Percentiles rank a stretch among this genome's conserved stretches.
Evolutionary conservation across 75 land plant species (phyloP).

Genomic region (Sequoia sempervirens): DNA sequence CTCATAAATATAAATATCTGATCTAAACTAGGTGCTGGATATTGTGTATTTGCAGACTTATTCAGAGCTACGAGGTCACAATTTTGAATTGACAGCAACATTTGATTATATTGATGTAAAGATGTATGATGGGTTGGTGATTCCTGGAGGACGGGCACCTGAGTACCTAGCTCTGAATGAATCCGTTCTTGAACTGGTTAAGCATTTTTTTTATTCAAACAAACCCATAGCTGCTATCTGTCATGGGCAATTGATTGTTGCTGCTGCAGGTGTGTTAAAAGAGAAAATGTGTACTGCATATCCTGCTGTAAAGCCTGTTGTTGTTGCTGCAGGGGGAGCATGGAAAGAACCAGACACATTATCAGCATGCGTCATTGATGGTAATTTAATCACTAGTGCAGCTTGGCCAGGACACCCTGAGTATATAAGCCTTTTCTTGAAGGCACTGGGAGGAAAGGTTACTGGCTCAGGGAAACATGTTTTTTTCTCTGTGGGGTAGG

Average conservation of each 20-base stretch:
- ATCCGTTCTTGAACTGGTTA: constrained; percentile 53
- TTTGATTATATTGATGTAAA: constrained; percentile 61
- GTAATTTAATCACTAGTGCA: constrained; percentile 77
- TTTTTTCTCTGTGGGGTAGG: constrained; percentile 94
- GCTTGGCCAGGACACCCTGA: constrained; percentile 89
- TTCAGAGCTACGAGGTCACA: constrained; percentile 79
- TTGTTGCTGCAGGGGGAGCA: constrained; percentile 67
- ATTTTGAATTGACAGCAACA: constrained; percentile 72
- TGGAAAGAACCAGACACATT: constrained; percentile 80
- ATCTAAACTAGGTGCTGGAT: background rate
- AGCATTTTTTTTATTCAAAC: constrained; percentile 38
- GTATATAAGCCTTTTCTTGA: constrained; percentile 55
- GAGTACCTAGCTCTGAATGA: constrained; percentile 82
- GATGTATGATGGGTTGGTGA: constrained; percentile 70
- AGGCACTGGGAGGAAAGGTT: constrained; percentile 69
- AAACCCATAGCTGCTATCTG: constrained; percentile 87
- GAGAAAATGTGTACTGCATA: constrained; percentile 77
- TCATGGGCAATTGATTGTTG: constrained; percentile 87
- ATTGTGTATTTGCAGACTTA: constrained; percentile 63
- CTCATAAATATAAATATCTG: background rate
- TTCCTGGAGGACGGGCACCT: constrained; percentile 96
- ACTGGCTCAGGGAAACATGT: constrained; percentile 47
- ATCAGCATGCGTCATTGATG: constrained; percentile 65
- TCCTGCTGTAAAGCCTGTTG: constrained; percentile 70
- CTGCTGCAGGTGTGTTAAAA: constrained; percentile 73